phyloP scores from a whole-genome alignment of 1,284 basidiomycete species.

The Ustilago xerochloae region DNA sequence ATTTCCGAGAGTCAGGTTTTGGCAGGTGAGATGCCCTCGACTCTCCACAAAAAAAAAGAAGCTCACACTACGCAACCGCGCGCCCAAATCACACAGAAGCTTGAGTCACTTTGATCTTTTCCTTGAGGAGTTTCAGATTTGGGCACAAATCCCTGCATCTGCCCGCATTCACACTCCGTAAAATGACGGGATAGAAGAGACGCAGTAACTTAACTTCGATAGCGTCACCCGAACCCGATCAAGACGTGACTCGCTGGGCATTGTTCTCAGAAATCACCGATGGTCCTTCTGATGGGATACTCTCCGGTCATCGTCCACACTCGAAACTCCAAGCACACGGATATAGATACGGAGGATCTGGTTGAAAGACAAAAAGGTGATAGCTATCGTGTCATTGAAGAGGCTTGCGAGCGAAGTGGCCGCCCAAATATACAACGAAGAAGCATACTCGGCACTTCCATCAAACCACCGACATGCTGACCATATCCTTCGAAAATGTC shows the following conservation, averaged over 20 bases:
- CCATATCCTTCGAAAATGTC: constrained; percentile 54
- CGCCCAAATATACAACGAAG: constrained; percentile 34
- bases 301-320: too few relatives aligned
- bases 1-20: too few relatives aligned
- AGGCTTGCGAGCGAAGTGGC: constrained; percentile 7
- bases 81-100: neutral
- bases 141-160: constrained; percentile 19
- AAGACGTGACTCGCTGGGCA: neutral
- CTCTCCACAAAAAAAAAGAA: neutral
- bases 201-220: neutral
- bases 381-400: neutral
- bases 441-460: constrained; percentile 37
- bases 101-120: neutral
- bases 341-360: too few relatives aligned
- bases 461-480: constrained; percentile 39
- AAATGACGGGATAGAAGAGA: too few relatives aligned
- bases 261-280: neutral
- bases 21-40: too few relatives aligned
- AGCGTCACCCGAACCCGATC: neutral
- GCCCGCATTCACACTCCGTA: neutral
- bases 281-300: too few relatives aligned
- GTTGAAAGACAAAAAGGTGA: too few relatives aligned
- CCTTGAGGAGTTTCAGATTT: neutral
- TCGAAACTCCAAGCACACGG: too few relatives aligned
- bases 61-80: neutral